These are phyloP conservation scores for Hydrangea macrophylla DNA, from an alignment of 148 eudicot genomes.

Conservation along the genomic window DNA sequence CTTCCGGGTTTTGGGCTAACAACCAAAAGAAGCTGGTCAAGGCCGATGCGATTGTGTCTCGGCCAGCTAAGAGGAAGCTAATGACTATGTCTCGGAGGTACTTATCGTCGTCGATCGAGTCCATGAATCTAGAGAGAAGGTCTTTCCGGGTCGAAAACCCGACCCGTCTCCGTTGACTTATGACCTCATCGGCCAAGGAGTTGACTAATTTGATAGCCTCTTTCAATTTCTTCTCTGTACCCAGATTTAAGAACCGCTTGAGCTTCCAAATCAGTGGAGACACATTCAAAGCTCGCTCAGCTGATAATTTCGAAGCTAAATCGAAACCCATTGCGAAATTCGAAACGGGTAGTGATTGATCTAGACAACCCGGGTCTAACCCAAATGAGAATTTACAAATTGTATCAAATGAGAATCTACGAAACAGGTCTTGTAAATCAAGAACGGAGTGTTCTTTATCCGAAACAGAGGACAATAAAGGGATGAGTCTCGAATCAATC, in stretches of 20 bases:
- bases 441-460: neutral
- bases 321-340: constrained; percentile 51
- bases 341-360: constrained; percentile 16
- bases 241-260: constrained; percentile 38
- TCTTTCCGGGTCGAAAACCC: constrained; percentile 26
- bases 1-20: constrained; percentile 40
- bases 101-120: constrained; percentile 29
- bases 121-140: constrained; percentile 57
- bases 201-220: constrained; percentile 37
- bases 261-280: constrained; percentile 42
- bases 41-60: constrained; percentile 63
- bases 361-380: constrained; percentile 31
- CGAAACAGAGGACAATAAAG: constrained; percentile 8
- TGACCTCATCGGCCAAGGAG: constrained; percentile 33
- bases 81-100: constrained; percentile 55
- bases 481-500: constrained; percentile 28
- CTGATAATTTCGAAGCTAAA: constrained; percentile 39
- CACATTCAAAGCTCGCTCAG: constrained; percentile 36
- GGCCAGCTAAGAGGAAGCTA: constrained; percentile 58
- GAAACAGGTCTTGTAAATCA: constrained; percentile 44
- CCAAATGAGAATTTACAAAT: constrained; percentile 56
- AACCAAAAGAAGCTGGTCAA: constrained; percentile 48
- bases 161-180: constrained; percentile 24
- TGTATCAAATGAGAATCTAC: constrained; percentile 44
- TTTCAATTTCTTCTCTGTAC: constrained; percentile 39